Conservation (phyloP, 129 eudicot species). For the Ambrosia artemisiifolia region DNA sequence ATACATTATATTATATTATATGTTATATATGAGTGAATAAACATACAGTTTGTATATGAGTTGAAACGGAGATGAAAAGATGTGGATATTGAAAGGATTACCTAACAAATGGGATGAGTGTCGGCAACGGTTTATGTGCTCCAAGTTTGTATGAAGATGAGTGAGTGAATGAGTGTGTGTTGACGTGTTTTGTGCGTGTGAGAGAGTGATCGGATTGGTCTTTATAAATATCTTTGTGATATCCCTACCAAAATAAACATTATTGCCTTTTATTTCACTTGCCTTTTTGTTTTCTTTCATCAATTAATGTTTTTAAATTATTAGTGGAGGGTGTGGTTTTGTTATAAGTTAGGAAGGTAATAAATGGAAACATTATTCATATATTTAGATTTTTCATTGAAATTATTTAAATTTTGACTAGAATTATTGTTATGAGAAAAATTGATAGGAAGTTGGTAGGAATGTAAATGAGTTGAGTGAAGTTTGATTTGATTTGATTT, state of each 20-base stretch:
- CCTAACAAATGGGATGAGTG: slow-evolving; percentile 20
- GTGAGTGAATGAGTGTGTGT: neutral
- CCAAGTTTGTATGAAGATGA: slow-evolving; percentile 20
- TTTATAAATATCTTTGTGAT: slow-evolving; percentile 25
- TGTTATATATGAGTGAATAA: too few relatives aligned
- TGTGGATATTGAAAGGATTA: slow-evolving; percentile 7
- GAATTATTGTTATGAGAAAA: too few relatives aligned
- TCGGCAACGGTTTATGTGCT: slow-evolving; percentile 25
- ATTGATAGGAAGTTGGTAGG: too few relatives aligned
- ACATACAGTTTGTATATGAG: neutral
- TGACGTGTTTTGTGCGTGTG: slow-evolving; percentile 13
- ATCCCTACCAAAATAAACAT: slow-evolving; percentile 5
- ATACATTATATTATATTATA: neutral
- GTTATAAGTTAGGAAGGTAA: too few relatives aligned
- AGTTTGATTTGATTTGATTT: too few relatives aligned
- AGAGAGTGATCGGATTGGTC: slow-evolving; percentile 14
- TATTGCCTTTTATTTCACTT: neutral
- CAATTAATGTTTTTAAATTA: neutral
- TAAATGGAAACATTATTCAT: too few relatives aligned
- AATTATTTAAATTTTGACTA: too few relatives aligned
- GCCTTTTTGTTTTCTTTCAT: slow-evolving; percentile 13
- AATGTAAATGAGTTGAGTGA: too few relatives aligned
- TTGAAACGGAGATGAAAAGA: neutral
- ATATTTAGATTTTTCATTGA: too few relatives aligned
- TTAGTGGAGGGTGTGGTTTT: neutral